phyloP scores from a whole-genome alignment of 805 yeast species.

The Zygotorulaspora florentina region DNA sequence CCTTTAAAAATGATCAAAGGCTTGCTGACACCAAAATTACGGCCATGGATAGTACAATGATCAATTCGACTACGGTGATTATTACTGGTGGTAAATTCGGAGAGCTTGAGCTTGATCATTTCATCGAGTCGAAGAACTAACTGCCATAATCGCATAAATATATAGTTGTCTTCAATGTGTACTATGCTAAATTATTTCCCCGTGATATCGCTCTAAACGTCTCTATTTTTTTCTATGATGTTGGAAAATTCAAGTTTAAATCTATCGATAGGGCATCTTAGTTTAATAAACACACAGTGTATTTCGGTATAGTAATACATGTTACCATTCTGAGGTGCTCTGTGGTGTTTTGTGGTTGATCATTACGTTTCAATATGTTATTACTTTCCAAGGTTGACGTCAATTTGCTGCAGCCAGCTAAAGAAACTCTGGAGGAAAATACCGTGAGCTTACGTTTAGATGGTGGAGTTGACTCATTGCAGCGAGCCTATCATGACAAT shows the following conservation, averaged over 20 bases:
- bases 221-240: no score
- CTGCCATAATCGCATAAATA: constrained; percentile 6
- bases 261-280: no score
- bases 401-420: constrained; percentile 21
- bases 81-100: constrained; percentile 22
- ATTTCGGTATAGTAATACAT: no score
- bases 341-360: no score
- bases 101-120: constrained; percentile 11
- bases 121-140: constrained; percentile 1
- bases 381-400: constrained; percentile 29
- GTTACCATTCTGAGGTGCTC: no score
- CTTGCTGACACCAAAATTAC: not conserved
- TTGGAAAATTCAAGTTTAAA: no score
- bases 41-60: constrained; percentile 13
- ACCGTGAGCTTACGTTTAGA: constrained; percentile 19
- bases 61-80: constrained; percentile 15
- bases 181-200: no score
- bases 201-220: no score
- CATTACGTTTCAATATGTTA: constrained; percentile 1
- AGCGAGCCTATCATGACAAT: not conserved
- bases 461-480: not conserved
- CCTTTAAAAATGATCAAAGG: not conserved
- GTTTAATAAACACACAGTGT: no score
- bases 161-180: not conserved
- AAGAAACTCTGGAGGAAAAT: constrained; percentile 11